Evolutionary conservation across 495 filamentous ascomycete genomes (phyloP), one percentile per base, ranked within the genome.

Genomic region (Penicilliopsis zonata): DNA sequence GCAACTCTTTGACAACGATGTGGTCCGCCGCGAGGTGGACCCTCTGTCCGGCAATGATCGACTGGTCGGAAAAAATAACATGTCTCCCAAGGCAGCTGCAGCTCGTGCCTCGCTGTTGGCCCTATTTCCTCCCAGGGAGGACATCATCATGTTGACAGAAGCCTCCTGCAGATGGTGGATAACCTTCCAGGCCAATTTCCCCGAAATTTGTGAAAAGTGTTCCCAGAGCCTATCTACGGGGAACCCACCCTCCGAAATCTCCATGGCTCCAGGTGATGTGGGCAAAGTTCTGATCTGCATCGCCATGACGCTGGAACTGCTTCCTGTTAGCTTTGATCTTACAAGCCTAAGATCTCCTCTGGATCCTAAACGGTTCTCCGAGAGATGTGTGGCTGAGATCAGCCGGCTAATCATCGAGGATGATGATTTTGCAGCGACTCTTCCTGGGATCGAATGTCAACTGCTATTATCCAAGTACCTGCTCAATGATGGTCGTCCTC

Each of bases 391-490:
- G 5, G 46, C 35, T 3, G 40, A 42, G 1, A 55, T 63, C 10
- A 60, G 68, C 21, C 52, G 53, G 8, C 44, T 63, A 12, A 46
- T 74, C 7, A 37, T 61, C 9, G 40, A 50, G 9, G 65, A 72
- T 33, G 69, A 71, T 35, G 62, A 67, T 24, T 54, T 63, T 33
- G 49, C 56, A 4, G 54, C 50, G 2, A 70, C 61, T 0, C 37
- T 72, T 0, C 62, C 70, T 19, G 67, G 65, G 5, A 54, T 75
- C 25, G 67, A 71, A 41, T 65, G 56, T 34, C 49, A 68, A 22
- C 36, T 62, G 26, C 38, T 75, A 3, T 47, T 59, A 12, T 49
- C 53, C 7, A 72, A 69, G 32, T 55, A 52, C 23, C 57, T 69
- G 33, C 33, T 57, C 16, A 63, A 69, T 28, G 53, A 61, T 13